phyloP scores from a whole-genome alignment of 495 filamentous ascomycete genomes.

The Pyrenula aspistea region DNA sequence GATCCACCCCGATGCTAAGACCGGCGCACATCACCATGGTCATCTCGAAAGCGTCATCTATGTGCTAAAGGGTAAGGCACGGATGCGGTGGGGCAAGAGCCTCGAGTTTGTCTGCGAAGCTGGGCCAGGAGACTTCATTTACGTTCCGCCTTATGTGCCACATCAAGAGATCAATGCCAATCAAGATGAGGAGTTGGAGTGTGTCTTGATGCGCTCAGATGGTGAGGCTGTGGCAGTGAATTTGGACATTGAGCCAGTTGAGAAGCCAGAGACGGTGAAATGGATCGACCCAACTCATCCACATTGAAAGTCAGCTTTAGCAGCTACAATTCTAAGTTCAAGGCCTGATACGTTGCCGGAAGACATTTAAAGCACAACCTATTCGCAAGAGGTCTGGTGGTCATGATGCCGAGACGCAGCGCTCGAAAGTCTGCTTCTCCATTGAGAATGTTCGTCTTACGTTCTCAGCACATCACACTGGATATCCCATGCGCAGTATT shows the following conservation, averaged over 20 bases:
- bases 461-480: no score
- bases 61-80: constrained; percentile 20
- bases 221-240: constrained; percentile 23
- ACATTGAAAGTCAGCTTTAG: background rate
- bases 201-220: constrained; percentile 24
- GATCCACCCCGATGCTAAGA: constrained; percentile 24
- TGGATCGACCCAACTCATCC: constrained; percentile 27
- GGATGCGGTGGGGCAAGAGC: constrained; percentile 27
- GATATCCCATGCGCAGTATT: no score
- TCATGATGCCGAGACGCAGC: no score
- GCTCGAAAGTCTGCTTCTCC: no score
- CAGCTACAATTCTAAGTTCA: no score
- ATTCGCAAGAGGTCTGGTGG: no score
- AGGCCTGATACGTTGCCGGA: no score
- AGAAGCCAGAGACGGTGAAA: constrained; percentile 20
- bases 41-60: constrained; percentile 26
- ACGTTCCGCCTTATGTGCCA: constrained; percentile 22
- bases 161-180: constrained; percentile 28
- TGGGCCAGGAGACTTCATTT: constrained; percentile 28
- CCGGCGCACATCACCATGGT: constrained; percentile 25
- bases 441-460: no score
- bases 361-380: no score
- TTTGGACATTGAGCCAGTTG: constrained; percentile 20
- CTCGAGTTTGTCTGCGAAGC: constrained; percentile 25
- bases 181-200: constrained; percentile 20